Evolutionary conservation across 805 yeast genomes (phyloP).

Genomic region (Wickerhamiella azymoides): DNA sequence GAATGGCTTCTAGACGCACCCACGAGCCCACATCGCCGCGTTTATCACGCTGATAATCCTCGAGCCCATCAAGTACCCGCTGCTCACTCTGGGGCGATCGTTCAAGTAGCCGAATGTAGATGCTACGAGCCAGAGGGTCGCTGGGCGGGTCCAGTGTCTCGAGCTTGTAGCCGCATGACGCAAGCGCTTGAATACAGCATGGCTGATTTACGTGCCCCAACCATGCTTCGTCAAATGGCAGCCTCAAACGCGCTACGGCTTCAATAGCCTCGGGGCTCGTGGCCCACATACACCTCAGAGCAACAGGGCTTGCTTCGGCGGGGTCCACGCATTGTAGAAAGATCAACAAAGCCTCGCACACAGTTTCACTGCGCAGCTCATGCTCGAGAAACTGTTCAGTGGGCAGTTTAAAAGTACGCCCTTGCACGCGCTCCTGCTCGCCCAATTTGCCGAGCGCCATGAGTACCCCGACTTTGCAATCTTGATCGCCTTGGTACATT

Average conservation of each 20-base stretch:
- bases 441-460: conserved; percentile 9
- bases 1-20: conserved; percentile 41
- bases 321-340: conserved; percentile 5
- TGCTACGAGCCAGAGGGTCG: neutral
- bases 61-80: conserved; percentile 32
- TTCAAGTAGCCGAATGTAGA: neutral
- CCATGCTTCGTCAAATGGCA: neutral
- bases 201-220: neutral
- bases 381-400: too few relatives aligned
- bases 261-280: neutral
- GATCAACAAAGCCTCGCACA: conserved; percentile 9
- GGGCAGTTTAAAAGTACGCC: too few relatives aligned
- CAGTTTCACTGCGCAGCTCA: neutral
- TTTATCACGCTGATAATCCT: conserved; percentile 64
- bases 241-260: neutral
- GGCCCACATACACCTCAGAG: neutral
- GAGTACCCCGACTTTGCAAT: conserved; percentile 10
- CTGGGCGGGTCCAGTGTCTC: neutral
- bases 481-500: neutral
- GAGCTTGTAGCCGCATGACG: neutral
- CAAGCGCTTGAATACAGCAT: neutral
- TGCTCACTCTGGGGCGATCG: neutral
- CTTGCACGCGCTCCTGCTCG: too few relatives aligned
- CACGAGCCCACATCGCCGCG: conserved; percentile 90
- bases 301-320: neutral